Percentiles rank a stretch among this genome's conserved stretches.
Conservation (phyloP, 78 protist species). For the Emiliania huxleyi region DNA sequence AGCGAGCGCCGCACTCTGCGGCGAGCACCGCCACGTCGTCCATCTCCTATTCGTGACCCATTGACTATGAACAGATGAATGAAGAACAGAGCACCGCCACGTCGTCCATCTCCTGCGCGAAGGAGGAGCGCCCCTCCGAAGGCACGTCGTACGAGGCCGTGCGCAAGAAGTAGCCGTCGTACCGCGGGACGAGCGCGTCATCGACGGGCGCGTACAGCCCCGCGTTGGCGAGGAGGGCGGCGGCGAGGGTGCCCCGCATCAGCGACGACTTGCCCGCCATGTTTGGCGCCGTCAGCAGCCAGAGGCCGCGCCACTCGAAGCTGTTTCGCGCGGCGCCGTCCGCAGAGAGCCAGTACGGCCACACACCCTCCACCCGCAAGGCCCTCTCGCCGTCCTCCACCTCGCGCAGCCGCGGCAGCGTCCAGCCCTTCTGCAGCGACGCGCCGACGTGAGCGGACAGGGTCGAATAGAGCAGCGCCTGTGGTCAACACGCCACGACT, state of each 20-base stretch:
- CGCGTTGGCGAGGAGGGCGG: constrained; percentile 26
- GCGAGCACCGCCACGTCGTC: background rate
- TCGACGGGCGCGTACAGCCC: constrained; percentile 18
- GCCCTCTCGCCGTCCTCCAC: background rate
- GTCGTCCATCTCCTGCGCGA: constrained; percentile 10
- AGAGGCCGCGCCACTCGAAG: background rate
- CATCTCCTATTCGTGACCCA: too few relatives aligned
- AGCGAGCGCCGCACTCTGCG: background rate
- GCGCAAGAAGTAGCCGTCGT: constrained; percentile 35
- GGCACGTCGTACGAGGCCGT: constrained; percentile 29
- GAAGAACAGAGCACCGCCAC: too few relatives aligned
- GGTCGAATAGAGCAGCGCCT: background rate
- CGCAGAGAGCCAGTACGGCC: background rate
- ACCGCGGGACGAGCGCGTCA: constrained; percentile 2
- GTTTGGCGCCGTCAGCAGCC: constrained; percentile 39
- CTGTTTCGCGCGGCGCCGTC: background rate
- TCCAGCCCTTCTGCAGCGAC: background rate
- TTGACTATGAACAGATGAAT: too few relatives aligned
- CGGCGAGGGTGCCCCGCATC: background rate
- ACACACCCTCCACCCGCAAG: background rate
- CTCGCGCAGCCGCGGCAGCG: background rate
- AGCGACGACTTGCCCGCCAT: constrained; percentile 41
- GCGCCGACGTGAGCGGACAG: background rate
- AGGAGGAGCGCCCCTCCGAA: background rate
- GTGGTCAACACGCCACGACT: too few relatives aligned